These are phyloP conservation scores for Pisolithus thermaeus DNA, from an alignment of 1,284 basidiomycete genomes.

Conservation along the genomic window DNA sequence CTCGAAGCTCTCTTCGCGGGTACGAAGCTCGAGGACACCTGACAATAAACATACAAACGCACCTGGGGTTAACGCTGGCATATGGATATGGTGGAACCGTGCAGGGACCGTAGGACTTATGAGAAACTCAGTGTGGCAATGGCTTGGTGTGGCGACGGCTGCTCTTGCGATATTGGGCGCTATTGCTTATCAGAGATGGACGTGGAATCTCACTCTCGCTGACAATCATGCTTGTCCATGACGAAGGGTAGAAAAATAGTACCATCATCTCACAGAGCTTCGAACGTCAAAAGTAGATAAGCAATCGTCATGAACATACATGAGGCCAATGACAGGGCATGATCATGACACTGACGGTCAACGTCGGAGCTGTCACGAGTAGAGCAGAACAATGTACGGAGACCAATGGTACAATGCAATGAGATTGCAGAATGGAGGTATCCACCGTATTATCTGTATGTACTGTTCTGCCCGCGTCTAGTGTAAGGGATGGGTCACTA, in stretches of 20 bases:
- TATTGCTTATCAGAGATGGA: slow-evolving; percentile 18
- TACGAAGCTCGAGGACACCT: slow-evolving; percentile 52
- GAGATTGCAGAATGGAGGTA: neutral
- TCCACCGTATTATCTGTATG: neutral
- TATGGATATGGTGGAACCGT: neutral
- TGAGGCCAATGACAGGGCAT: neutral
- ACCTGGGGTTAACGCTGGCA: neutral
- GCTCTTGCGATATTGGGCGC: slow-evolving; percentile 27
- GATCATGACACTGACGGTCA: neutral
- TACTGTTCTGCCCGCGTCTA: neutral
- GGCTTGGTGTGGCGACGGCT: slow-evolving; percentile 31
- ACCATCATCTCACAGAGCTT: neutral
- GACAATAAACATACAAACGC: slow-evolving; percentile 2
- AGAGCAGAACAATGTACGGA: neutral
- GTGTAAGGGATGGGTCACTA: neutral
- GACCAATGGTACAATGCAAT: neutral
- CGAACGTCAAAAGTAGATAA: neutral
- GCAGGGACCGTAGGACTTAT: neutral
- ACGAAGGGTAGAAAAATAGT: neutral
- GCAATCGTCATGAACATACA: neutral
- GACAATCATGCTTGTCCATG: neutral
- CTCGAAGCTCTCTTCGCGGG: slow-evolving; percentile 67
- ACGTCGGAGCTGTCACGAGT: neutral
- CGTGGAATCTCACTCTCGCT: neutral
- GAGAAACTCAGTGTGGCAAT: slow-evolving; percentile 25